Evolutionary conservation across 192 early-diverging fungal species (phyloP), one percentile per base, ranked within the genome.

Genomic region (Diversispora epigaea): DNA sequence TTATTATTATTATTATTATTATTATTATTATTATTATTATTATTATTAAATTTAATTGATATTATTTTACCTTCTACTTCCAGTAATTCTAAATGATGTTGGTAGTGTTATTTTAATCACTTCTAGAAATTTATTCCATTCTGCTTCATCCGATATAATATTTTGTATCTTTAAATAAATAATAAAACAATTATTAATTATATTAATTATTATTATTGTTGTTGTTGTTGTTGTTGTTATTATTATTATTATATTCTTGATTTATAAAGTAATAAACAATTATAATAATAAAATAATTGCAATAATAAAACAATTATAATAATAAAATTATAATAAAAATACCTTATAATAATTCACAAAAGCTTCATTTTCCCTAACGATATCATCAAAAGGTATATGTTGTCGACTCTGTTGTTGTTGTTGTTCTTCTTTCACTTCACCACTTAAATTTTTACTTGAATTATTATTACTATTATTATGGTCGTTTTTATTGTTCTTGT

Each of bases 21-120:
- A 40, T 22, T 9, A 25, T 43, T 55, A 14, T 10, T 47, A n/a
- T 56, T 15, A 4, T 4, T 9, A 68, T 47, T 4, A 44, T 44
- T 58, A 6, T 7, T n/a, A 22, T 15, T 47, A 40, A 9, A 40
- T 12, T 63, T 17, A 7, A 32, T 32, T 32, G 25, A 32, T 32
- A 32, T 32, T 14, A 57, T 44, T 79, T 56, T 76, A 92, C 91
- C 83, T 85, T 73, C 93, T 86, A 63, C 90, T 94, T 11, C 96
- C 98, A 0, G 96, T 95, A 78, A 99, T 93, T 55, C 98, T 88
- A 80, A 96, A 99, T 63, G 92, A 92, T 40, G 92, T 93, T 8
- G 98, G 98, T 57, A 99, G 87, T 17, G 84, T 83, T 44, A 83
- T 88, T 79, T 86, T 84, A 79, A 97, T 85, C 0, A 81, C 68